Base-by-base conservation (phyloP, 1,284 basidiomycete genomes). In the Boletellus deceptivus region DNA sequence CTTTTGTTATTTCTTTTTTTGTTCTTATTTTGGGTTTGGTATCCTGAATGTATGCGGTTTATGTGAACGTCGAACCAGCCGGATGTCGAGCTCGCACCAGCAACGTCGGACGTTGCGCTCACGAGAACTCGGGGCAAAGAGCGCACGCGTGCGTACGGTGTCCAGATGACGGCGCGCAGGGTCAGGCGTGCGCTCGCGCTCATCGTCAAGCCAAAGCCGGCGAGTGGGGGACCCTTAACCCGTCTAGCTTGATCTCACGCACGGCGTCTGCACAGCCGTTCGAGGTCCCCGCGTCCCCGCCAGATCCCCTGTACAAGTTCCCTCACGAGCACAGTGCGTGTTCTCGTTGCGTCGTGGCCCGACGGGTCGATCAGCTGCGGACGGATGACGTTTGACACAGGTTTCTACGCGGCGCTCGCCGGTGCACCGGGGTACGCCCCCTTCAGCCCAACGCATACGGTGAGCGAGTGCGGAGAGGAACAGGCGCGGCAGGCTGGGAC, bases 161-260 rank as follows among this genome's bases (percentile, higher is more conserved):
- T n/a, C n/a, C n/a, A 2, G 13, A 64, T 59, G 58, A 50, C 52
- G 18, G 18, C 62, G 43, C 49, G 46, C 41, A 53, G 54, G 33
- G 50, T 55, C 6, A 45, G 52, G 16, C 54, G 62, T 7, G 34
- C 49, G 0, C 16, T 67, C 29, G 42, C 38, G 58, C 54, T 68
- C 25, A 55, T 68, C 31, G 51, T 68, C 44, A 61, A 65, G 39
- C 65, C 64, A 17, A 64, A 62, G 42, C 63, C 63, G 50, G 63
- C 53, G 44, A 53, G 65, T 68, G 36, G 18, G n/a, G 20, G 11
- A 20, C 35, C 7, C 25, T 11, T 35, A 17, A 6, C 18, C n/a
- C 14, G 3, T 8, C 25, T 25, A 8, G 6, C 7, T 25, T 25
- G 25, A 25, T 25, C 25, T 25, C 25, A 25, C 25, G 4, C 6